Evolutionary conservation across 257 asterid species (phyloP).

Genomic region (Primulina huaijiensis): DNA sequence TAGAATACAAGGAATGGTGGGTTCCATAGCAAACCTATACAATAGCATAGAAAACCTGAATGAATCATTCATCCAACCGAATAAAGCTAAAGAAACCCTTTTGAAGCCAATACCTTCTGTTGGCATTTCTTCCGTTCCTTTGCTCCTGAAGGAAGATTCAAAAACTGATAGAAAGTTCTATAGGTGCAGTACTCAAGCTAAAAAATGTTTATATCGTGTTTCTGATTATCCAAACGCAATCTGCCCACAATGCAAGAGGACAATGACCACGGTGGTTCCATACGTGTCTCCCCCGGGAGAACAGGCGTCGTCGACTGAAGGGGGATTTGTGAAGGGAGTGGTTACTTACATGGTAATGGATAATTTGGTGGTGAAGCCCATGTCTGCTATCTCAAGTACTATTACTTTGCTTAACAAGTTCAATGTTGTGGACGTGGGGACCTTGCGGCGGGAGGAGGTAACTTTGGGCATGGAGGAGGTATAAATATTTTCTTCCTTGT

Average conservation of each 20-base stretch:
- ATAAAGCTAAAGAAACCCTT: conserved; percentile 20
- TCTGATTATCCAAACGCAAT: conserved; percentile 4
- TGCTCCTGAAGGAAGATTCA: no score
- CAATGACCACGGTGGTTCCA: no score
- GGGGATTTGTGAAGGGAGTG: conserved; percentile 16
- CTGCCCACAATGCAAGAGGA: neutral
- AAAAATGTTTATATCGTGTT: neutral
- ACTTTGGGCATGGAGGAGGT: conserved; percentile 30
- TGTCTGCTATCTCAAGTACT: conserved; percentile 30
- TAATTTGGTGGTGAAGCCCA: conserved; percentile 32
- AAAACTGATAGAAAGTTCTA: no score
- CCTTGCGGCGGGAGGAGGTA: conserved; percentile 19
- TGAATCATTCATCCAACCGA: conserved; percentile 21
- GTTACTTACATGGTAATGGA: conserved; percentile 37
- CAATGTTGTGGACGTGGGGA: conserved; percentile 22
- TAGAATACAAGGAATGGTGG: conserved; percentile 21
- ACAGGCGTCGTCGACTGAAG: no score
- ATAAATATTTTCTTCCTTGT: neutral
- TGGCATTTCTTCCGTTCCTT: no score
- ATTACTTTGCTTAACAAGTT: conserved; percentile 23
- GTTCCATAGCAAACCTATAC: conserved; percentile 26
- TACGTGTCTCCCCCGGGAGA: no score
- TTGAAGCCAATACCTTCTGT: conserved; percentile 19
- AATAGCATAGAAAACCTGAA: conserved; percentile 29
- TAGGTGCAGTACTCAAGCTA: no score